Evolutionary conservation across 2,329 filamentous ascomycete genomes (phyloP), one percentile per base, ranked within the genome.

Genomic region (Pseudomassariella vexata): DNA sequence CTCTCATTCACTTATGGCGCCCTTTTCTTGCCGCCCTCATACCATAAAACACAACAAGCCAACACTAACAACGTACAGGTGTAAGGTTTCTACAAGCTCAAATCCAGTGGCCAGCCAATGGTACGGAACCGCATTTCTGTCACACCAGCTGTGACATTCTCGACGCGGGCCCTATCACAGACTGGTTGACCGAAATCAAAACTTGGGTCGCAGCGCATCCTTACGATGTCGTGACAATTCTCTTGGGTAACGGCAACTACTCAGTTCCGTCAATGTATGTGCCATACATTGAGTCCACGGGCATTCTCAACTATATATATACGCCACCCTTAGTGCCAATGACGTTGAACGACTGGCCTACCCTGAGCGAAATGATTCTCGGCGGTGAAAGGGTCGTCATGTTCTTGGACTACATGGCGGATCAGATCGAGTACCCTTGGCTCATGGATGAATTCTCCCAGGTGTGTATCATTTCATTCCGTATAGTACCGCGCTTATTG

Each of bases 211-310:
- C 72, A 6, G 47, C 52, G 1, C 79, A 95, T 46, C 88, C 87
- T 0, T 90, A 86, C 60, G 89, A 95, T 43, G 84, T 95, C 2
- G 75, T 95, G 17, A 89, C 86, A 2, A 79, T 95, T 42, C 67
- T 95, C 12, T 79, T 95, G 30, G 87, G 81, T 36, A 95, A 95
- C 56, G 80, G 76, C 48, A 84, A 88, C 60, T 84, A 82, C 52
- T 78, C 80, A n/a, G 49, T 49, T 2, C 65, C 73, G 2, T 62
- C 66, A 5, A 66, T 82, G 1, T 95, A 85, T 55, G 76, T 71
- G 5, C 69, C 69, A 0, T 79, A 77, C 20, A 81, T 95, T 42
- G 65, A 84, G 52, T 63, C 72, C 33, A 79, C 82, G 0, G 88
- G 88, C 5, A 70, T 95, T 17, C 62, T 74, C 14, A 70, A 79